Base-by-base conservation (phyloP, 768 basidiomycete species). In the Suillus subaureus region DNA sequence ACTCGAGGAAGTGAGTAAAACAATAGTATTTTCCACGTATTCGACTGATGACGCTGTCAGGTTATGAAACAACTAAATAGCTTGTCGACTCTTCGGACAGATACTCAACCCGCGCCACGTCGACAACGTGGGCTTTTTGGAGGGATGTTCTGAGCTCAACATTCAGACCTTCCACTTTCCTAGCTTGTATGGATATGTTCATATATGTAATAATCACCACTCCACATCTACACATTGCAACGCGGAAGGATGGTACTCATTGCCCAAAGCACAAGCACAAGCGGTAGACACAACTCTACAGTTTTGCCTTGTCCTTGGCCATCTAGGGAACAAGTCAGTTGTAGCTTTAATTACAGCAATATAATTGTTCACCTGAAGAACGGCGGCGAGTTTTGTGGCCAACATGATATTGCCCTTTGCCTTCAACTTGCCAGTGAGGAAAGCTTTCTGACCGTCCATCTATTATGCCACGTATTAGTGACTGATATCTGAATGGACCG, bases 41-140 rank as follows among this genome's bases (percentile, higher is more conserved):
- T 62, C 69, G 15, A 72, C 65, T 37, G 21, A 66, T 54, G 47
- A 8, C 15, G 31, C n/a, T 4, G 13, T 0, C 70, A 94, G 92
- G 94, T 96, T 60, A 97, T 96, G 93, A 93, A 96, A 74, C 96
- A 95, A 68, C 87, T 99, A 42, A 96, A 96, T 74, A 90, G 93
- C 70, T 79, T 99, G 51, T 94, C 94, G 23, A 93, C 93, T 45
- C 85, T 98, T 40, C 91, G 96, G 49, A 83, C 93, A 33, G 94
- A 97, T 74, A 84, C 88, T 40, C 88, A 92, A 68, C 88, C 92
- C 28, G 81, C 86, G 8, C 86, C 89, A 47, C 85, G 92, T 64
- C 84, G 93, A 67, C 85, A 89, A 67, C 84, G 92, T 31, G 93
- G 94, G 28, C 82, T 96, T 1, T 95, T 96, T 70, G 88, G 92